A percentile compares a stretch with the other conserved stretches of the same genome.
These are phyloP conservation scores for Cryptococcus floricola DNA, from an alignment of 1,284 basidiomycete genomes.

Conservation along the genomic window DNA sequence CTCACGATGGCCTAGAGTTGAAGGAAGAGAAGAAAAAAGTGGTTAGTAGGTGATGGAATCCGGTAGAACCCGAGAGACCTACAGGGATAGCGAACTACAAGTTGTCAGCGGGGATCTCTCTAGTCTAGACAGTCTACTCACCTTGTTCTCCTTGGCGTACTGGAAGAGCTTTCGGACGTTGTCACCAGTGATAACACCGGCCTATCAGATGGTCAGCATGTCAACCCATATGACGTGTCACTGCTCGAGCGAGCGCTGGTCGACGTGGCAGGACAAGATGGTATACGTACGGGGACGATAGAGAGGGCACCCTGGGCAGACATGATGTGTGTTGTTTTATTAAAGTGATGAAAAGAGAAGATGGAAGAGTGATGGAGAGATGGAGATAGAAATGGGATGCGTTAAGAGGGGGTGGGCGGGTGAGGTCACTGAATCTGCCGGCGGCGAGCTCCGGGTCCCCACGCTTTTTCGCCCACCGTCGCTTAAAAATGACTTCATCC, in stretches of 20 bases:
- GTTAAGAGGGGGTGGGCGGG: background rate
- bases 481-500: background rate
- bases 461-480: background rate
- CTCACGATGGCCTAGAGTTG: conserved; percentile 1
- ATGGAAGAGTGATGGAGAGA: background rate
- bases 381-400: background rate
- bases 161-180: conserved; percentile 83
- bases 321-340: background rate
- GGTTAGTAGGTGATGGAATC: background rate
- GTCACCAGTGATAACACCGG: conserved; percentile 83
- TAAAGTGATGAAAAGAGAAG: background rate
- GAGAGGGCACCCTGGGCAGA: conserved; percentile 41
- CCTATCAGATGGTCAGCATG: conserved; percentile 49
- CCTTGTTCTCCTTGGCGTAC: conserved; percentile 77
- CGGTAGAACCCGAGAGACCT: conserved; percentile 11
- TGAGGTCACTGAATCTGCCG: background rate
- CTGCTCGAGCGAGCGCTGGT: background rate
- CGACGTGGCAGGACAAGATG: background rate
- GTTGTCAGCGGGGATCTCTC: conserved; percentile 8
- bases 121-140: conserved; percentile 45
- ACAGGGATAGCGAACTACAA: conserved; percentile 79
- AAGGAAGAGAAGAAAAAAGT: background rate
- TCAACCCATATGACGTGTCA: background rate
- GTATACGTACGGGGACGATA: conserved; percentile 40
- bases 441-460: background rate